Percentiles rank a stretch among this genome's conserved stretches.
Evolutionary conservation across 2,329 filamentous ascomycete species (phyloP).

Genomic region (Microascus cirrosus): DNA sequence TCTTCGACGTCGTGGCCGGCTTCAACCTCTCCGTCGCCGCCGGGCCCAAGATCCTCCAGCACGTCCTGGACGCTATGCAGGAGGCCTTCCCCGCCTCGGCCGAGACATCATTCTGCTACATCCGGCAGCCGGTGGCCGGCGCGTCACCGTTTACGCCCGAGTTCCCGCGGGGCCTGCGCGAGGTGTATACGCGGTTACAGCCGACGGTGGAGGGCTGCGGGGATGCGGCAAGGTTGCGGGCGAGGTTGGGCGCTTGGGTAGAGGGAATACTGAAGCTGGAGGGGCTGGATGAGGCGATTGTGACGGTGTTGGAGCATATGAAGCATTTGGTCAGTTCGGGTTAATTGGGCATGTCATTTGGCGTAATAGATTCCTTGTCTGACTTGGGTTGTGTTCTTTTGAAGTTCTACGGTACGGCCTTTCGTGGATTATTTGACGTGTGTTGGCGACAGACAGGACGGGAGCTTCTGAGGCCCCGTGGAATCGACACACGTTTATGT

Average conservation of each 20-base stretch:
- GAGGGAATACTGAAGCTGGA: slow-evolving; percentile 35
- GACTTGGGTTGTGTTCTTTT: neutral
- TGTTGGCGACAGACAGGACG: too few relatives aligned
- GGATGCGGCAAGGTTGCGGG: slow-evolving; percentile 31
- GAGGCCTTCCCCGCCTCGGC: slow-evolving; percentile 48
- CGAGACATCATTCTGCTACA: slow-evolving; percentile 57
- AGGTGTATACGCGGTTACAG: slow-evolving; percentile 52
- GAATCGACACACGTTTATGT: too few relatives aligned
- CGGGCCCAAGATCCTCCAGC: slow-evolving; percentile 55
- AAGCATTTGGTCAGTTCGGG: slow-evolving; percentile 19
- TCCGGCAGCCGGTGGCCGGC: slow-evolving; percentile 59
- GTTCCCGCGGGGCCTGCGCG: slow-evolving; percentile 62
- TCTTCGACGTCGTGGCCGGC: slow-evolving; percentile 67
- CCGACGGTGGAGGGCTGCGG: slow-evolving; percentile 30
- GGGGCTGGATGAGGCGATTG: slow-evolving; percentile 43
- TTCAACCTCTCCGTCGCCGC: slow-evolving; percentile 51
- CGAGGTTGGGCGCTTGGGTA: slow-evolving; percentile 43
- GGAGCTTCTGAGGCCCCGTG: too few relatives aligned
- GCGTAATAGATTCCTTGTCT: neutral
- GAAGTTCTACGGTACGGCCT: too few relatives aligned
- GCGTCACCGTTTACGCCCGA: slow-evolving; percentile 51
- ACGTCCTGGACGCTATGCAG: slow-evolving; percentile 58
- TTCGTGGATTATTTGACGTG: too few relatives aligned
- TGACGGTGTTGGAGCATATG: slow-evolving; percentile 42
- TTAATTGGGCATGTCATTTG: neutral